Evolutionary conservation across 306 rosid species (phyloP), one percentile per base, ranked within the genome.

Genomic region (Carpinus fangiana): DNA sequence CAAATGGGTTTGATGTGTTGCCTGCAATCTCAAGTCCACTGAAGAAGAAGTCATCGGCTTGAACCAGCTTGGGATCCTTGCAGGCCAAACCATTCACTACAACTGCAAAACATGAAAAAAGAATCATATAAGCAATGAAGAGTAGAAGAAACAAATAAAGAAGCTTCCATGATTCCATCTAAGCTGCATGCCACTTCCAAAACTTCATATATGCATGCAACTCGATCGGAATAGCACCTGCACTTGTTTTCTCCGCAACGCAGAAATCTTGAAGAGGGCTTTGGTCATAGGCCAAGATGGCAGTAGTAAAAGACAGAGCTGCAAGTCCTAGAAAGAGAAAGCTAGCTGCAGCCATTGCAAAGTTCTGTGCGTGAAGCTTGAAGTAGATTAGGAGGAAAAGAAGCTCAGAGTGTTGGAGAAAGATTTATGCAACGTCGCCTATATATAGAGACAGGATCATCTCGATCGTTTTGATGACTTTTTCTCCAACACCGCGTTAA

Each of bases 211-310:
- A 28, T 28, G 11, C 13, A 51, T 7, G 16, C 41, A 36, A 36
- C 31, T 28, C 4, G 18, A n/a, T n/a, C n/a, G n/a, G 1, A 28
- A 28, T 28, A 28, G 31, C 69, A 83, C 86, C 77, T 74, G 57
- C 4, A 8, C 28, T 51, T 6, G 34, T 74, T 3, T 56, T 13
- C 64, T 85, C 86, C 3, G 83, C 86, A 23, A 85, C 88, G 17
- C 88, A 85, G 61, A 85, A 85, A 75, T 85, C 86, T 75, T 85
- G 86, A 16, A 85, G 85, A 38, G 85, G 88, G 50, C 64, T 77
- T 1, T 69, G 70, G 66, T 82, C 83, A 0, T 69, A 70, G 7
- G 86, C 83, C 11, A 59, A 28, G 45, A 28, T 28, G 34, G 26
- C 71, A 4, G 76, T 28, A 52, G 56, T 52, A 8, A 52, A 52